Evolutionary conservation across 768 basidiomycete genomes (phyloP), one percentile per base, ranked within the genome.

Genomic region (Polyporus arcularius): DNA sequence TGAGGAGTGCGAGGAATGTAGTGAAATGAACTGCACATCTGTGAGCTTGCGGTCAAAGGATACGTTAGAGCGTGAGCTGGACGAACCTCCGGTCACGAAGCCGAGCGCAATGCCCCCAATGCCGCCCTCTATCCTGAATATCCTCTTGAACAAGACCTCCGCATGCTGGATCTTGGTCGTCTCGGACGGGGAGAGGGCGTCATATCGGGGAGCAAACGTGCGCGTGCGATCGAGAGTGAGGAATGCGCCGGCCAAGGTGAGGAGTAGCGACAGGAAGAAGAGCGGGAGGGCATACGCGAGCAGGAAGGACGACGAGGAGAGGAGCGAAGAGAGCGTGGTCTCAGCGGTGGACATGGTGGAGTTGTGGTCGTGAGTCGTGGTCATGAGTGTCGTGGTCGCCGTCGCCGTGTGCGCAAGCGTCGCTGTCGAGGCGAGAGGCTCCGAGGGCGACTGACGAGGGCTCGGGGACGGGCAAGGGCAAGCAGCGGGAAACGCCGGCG

Each of bases 221-320:
- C 85, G 81, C 21, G 87, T 84, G 42, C 89, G 85, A 68, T 89
- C 87, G 51, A 90, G 80, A 16, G 82, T 88, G 21, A 89, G 75
- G 71, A 90, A 89, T 3, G 86, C 79, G n/a, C 88, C 87, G n/a
- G 85, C 76, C 67, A 88, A 86, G 7, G 82, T 82, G 40, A 87
- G 75, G 26, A 84, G 61, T 42, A 86, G 53, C 10, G 87, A 88
- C 5, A 85, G 60, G 4, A 84, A 69, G 35, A 90, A 75, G n/a
- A 90, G 75, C 53, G 87, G 87, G 30, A 89, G 67, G 35, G 81
- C 67, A 68, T 88, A 89, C 42, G 80, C 80, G 32, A 89, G 78
- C 28, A 78, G 70, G 67, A 82, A 84, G 4, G 82, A 70, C 21
- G 79, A 76, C 9, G 82, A 75, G 45, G 80, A 73, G 7, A 88